Base-by-base conservation (phyloP, 176 grass and related monocot genomes). In the Carex kokanica region DNA sequence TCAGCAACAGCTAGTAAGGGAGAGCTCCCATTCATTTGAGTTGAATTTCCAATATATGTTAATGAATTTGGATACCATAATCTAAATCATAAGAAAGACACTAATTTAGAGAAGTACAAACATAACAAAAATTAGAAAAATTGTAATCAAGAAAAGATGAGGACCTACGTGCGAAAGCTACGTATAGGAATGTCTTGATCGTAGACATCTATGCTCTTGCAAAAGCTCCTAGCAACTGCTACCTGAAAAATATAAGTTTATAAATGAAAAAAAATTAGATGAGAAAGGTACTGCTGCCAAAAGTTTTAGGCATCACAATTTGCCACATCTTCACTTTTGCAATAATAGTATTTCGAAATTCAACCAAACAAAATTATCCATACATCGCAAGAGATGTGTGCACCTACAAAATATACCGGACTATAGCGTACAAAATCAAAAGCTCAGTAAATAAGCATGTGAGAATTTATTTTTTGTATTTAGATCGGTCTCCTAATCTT, bases 141-240 rank as follows among this genome's bases (percentile, higher is more conserved):
- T 31, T 82, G 41, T n/a, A 64, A 52, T 53, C 11, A n/a, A 47
- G 21, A 83, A 27, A 83, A 75, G 3, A 60, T 47, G 24, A 83
- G 73, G 73, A 83, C 89, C 87, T 90, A 93, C 91, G 91, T 90
- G 78, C 53, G 91, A 83, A 99, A 91, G 88, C 89, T 93, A 77
- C 89, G 89, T 83, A 99, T 62, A 80, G 89, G 96, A 84, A 99
- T 99, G 81, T 99, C 96, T 85, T 95, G 91, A 82, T 95, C 91
- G 52, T 99, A 99, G 41, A 95, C 78, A 88, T 99, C 93, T 74
- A 95, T 79, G 74, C 89, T 95, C 84, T 95, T 98, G 83, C 96
- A 98, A 72, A 98, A 86, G 81, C 86, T 83, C 83, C 89, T 89
- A 23, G 91, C 96, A 84, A 95, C 89, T 53, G 96, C 93, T 75